Evolutionary conservation across 179 eudicot species (phyloP), one percentile per base, ranked within the genome.

Genomic region (Camellia oleifera): DNA sequence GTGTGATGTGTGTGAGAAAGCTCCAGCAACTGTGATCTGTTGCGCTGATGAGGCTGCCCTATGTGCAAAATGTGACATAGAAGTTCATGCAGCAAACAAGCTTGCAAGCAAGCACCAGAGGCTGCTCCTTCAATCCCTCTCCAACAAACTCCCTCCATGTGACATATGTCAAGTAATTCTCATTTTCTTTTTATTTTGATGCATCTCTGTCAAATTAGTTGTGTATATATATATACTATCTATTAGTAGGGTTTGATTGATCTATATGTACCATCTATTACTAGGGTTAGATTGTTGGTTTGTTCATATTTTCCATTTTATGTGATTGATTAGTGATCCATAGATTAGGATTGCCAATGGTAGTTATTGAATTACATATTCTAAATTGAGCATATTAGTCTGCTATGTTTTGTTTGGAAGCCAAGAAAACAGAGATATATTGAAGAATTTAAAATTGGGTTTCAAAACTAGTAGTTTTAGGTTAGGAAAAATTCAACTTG

Each of bases 1-100:
- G 94, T 95, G 99, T 87, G 98, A 95, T 88, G 99, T 95, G 74
- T 95, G 99, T 85, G 99, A 95, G 92, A 95, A 82, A 69, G 97
- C 90, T 73, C 89, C 84, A 48, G 99, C 99, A 74, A 92, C 93
- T 1, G 88, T 95, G 80, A 92, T 95, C 10, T 95, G 99, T 79
- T 95, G 99, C 69, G 99, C 99, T 0, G 98, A 95, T 80, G 99
- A 95, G 78, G 99, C 99, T 10, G 99, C 98, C 0, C 76, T 95
- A 76, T 95, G 99, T 79, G 91, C 87, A 0, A 91, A 87, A 68
- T 95, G 99, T 83, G 99, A 95, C 58, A 78, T 85, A 5, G 92
- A 95, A 85, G 90, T 95, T 18, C 99, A 95, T 82, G 98, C 99
- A 2, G 99, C 99, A 5, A 95, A 95, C 74, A 95, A 95, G 87